Percentiles rank a stretch among this genome's conserved stretches.
Conservation (phyloP, 2,329 filamentous ascomycete species). For the Fusarium praegraminearum region DNA sequence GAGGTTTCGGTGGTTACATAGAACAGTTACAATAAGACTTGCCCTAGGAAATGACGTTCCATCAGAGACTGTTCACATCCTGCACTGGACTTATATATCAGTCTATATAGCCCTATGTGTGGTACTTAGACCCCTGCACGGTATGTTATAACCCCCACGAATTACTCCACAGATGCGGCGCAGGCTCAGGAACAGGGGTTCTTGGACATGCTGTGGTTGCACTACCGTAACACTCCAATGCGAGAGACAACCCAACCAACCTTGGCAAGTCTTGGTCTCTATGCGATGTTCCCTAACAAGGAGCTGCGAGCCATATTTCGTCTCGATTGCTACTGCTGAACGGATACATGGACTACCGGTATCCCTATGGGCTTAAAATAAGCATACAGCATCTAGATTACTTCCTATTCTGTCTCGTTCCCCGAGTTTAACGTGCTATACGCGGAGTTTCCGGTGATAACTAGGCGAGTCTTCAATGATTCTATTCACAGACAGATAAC, state of each 20-base stretch:
- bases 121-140: background rate
- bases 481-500: background rate
- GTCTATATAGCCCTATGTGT: background rate
- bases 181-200: background rate
- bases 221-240: background rate
- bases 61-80: background rate
- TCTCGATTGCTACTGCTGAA: background rate
- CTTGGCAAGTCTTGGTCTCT: slow-evolving; percentile 1
- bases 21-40: background rate
- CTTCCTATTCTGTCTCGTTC: background rate
- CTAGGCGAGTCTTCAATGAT: background rate
- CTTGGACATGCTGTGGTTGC: background rate
- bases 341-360: background rate
- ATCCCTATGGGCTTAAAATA: background rate
- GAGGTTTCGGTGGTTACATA: background rate
- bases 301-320: background rate
- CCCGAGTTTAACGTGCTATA: background rate
- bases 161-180: background rate
- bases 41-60: background rate
- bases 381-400: background rate
- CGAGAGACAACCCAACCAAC: background rate
- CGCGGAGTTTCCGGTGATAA: background rate
- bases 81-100: background rate
- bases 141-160: background rate
- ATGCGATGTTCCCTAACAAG: background rate